A percentile compares a stretch with the other conserved stretches of the same genome.
Conservation (phyloP, 2,329 filamentous ascomycete genomes). For the Clathrospora elynae region DNA sequence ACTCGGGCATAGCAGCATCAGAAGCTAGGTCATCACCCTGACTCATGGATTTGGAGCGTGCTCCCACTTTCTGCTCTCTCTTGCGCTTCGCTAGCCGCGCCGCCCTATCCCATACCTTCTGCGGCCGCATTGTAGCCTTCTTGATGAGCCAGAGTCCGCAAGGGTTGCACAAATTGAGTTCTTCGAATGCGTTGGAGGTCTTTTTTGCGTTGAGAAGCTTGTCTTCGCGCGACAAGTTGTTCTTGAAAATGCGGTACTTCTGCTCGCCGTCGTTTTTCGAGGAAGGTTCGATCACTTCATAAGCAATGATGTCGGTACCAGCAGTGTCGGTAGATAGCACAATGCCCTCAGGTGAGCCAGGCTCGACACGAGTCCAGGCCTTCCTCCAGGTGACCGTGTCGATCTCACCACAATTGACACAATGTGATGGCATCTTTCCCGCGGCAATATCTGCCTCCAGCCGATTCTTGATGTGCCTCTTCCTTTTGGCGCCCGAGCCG, state of each 20-base stretch:
- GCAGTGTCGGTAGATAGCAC: slow-evolving; percentile 67
- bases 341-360: slow-evolving; percentile 71
- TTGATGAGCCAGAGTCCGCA: slow-evolving; percentile 96
- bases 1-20: slow-evolving; percentile 41
- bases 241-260: slow-evolving; percentile 78
- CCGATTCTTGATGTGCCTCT: slow-evolving; percentile 64
- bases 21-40: slow-evolving; percentile 54
- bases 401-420: slow-evolving; percentile 90
- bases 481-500: slow-evolving; percentile 66
- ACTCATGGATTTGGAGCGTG: slow-evolving; percentile 50
- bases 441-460: slow-evolving; percentile 67
- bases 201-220: slow-evolving; percentile 53
- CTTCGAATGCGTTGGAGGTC: slow-evolving; percentile 59
- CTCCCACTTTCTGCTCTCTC: slow-evolving; percentile 36
- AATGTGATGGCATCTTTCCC: slow-evolving; percentile 86
- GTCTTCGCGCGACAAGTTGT: slow-evolving; percentile 68
- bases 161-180: slow-evolving; percentile 86
- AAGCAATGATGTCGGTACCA: slow-evolving; percentile 68
- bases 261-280: slow-evolving; percentile 66
- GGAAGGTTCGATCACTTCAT: slow-evolving; percentile 37
- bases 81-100: slow-evolving; percentile 50
- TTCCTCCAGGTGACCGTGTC: slow-evolving; percentile 97
- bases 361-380: slow-evolving; percentile 78
- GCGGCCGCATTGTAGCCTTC: slow-evolving; percentile 80
- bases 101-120: slow-evolving; percentile 73